Base-by-base conservation (phyloP, 1,284 basidiomycete species). In the Leccinum griseonigrum region DNA sequence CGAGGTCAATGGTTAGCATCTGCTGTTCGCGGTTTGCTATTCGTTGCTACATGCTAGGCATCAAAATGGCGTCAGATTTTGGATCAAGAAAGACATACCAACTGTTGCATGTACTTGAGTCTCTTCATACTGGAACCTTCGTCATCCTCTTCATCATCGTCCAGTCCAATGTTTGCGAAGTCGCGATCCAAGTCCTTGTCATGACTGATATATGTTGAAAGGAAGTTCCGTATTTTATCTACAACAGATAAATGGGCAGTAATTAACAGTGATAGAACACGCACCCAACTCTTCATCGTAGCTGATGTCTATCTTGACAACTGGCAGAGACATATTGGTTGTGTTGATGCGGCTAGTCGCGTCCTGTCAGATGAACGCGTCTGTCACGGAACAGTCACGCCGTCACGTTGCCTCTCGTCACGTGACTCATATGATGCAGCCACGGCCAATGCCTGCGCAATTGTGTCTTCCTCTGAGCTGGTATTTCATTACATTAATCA, bases 1-100 rank as follows among this genome's bases (percentile, higher is more conserved):
- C 91, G 32, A 96, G 75, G 66, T 94, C 91, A 66, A 96, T 85
- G 51, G 87, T 79, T 16, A 96, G 80, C 83, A 90, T 90, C 66
- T 93, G 86, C 72, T 95, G 92, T 63, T 97, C 91, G 53, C 97
- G 86, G 76, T 99, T 97, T 57, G 96, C 93, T 64, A 99, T 91
- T 58, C 84, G 84, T 90, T 96, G 92, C 92, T 67, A 55, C 63
- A 60, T 26, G 65, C 64, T 65, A 60, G 56, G 26, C 34, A 59
- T 72, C 62, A 75, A 65, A 67, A 71, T 64, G 61, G 70, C 69
- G 72, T 72, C 71, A 57, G 18, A 69, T 66, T 68, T 72, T 71
- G 56, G 57, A 52, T 48, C 52, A 58, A 46, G 54, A 48, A 54
- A 68, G 61, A 74, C 89, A 74, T 75, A 95, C 94, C 75, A 99